phyloP scores from a whole-genome alignment of 441 rosid genomes.

The Gossypium laxum region DNA sequence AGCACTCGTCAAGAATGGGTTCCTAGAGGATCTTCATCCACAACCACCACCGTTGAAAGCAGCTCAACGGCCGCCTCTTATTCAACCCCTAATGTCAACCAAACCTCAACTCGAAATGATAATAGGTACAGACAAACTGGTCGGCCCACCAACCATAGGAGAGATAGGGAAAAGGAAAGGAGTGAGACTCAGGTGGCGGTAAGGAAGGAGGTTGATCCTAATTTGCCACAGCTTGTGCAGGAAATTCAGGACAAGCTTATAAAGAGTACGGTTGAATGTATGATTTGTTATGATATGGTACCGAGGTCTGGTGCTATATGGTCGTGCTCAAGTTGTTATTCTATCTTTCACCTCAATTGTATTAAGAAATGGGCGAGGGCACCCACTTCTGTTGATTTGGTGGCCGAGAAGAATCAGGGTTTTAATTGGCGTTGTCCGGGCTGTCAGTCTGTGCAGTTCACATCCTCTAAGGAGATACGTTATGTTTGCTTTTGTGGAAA shows the following conservation, averaged over 20 bases:
- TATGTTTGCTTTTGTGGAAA: conserved; percentile 85
- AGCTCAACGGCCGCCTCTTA: conserved; percentile 16
- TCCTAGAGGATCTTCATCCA: conserved; percentile 46
- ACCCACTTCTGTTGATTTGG: conserved; percentile 71
- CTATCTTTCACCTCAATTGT: conserved; percentile 85
- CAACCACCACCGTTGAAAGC: conserved; percentile 16
- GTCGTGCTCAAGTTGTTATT: conserved; percentile 93
- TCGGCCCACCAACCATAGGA: conserved; percentile 32
- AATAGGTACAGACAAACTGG: conserved; percentile 25
- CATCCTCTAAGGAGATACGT: conserved; percentile 61
- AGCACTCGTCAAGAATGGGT: conserved; percentile 61
- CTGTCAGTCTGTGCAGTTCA: conserved; percentile 78
- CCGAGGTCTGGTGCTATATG: conserved; percentile 69
- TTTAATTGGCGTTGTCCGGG: conserved; percentile 98
- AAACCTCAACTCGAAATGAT: conserved; percentile 21
- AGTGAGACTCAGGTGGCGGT: conserved; percentile 23
- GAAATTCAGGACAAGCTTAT: conserved; percentile 82
- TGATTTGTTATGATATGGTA: conserved; percentile 97
- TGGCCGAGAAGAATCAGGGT: conserved; percentile 77
- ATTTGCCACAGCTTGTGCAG: conserved; percentile 83
- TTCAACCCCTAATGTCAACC: conserved; percentile 17
- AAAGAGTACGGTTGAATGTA: conserved; percentile 73
- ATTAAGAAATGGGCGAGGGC: conserved; percentile 96
- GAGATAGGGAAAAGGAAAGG: conserved; percentile 25
- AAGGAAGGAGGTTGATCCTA: conserved; percentile 35